These are phyloP conservation scores for Neonothopanus nambi DNA, from an alignment of 1,284 basidiomycete genomes.

Conservation along the genomic window DNA sequence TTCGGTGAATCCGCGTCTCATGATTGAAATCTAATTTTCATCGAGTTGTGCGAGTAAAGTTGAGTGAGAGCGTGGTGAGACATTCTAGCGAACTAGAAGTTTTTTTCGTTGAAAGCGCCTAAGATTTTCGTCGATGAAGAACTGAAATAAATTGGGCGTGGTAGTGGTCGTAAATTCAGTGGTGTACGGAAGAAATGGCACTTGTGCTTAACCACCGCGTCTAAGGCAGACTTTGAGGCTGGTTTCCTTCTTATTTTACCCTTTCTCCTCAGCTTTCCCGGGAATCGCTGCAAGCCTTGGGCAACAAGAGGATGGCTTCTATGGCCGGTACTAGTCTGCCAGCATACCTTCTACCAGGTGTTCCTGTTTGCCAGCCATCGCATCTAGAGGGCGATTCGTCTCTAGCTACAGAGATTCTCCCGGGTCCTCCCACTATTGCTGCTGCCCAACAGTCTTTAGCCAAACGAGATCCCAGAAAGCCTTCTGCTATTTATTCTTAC, in stretches of 20 bases:
- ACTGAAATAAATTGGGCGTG: background rate
- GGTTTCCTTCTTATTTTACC: background rate
- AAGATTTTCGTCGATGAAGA: background rate
- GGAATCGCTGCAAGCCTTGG: conserved; percentile 1
- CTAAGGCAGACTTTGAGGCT: conserved; percentile 1
- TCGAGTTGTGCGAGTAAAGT: too few species aligned
- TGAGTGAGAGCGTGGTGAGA: too few species aligned
- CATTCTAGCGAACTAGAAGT: too few species aligned
- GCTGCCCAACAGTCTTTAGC: conserved; percentile 64
- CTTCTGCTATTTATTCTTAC: conserved; percentile 64
- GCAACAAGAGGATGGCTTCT: conserved; percentile 50
- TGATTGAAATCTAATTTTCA: too few species aligned
- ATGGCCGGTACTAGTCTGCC: conserved; percentile 57
- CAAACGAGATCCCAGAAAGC: conserved; percentile 77
- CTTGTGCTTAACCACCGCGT: conserved; percentile 13
- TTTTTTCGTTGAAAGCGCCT: too few species aligned
- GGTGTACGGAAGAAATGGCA: conserved; percentile 7
- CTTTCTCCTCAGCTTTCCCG: conserved; percentile 2
- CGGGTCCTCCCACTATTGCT: conserved; percentile 72
- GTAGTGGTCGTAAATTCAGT: too few species aligned
- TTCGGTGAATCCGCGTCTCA: too few species aligned
- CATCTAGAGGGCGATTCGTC: conserved; percentile 76
- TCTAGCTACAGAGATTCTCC: conserved; percentile 81
- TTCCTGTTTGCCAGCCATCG: conserved; percentile 68
- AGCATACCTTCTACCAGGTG: conserved; percentile 65